Percentiles rank a stretch among this genome's conserved stretches.
phyloP scores from a whole-genome alignment of 768 basidiomycete species.

The Lepiota venenata region DNA sequence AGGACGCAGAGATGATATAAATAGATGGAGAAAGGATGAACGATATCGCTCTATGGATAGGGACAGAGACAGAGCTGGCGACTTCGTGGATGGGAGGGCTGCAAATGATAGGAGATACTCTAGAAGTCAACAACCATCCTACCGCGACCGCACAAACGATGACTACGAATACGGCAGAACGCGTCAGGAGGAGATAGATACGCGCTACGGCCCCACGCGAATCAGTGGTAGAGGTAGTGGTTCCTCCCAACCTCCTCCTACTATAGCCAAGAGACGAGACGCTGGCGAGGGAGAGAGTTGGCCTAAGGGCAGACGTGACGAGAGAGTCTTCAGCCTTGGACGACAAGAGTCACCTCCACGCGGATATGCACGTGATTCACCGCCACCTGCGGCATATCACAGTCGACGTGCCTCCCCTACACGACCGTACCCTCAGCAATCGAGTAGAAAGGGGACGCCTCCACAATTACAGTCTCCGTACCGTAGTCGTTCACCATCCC shows the following conservation, averaged over 20 bases:
- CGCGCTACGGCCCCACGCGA: background rate
- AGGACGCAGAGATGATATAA: constrained; percentile 12
- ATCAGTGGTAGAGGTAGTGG: constrained; percentile 10
- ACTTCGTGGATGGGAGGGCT: constrained; percentile 15
- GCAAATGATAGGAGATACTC: constrained; percentile 13
- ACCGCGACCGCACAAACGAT: constrained; percentile 7
- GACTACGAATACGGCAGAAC: constrained; percentile 22
- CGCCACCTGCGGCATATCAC: background rate
- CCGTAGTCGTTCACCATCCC: constrained; percentile 1
- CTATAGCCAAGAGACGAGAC: constrained; percentile 16
- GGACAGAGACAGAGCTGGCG: constrained; percentile 12
- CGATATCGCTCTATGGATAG: background rate
- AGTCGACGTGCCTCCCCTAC: constrained; percentile 7
- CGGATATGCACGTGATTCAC: constrained; percentile 1
- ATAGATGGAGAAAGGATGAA: constrained; percentile 16
- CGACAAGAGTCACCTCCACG: constrained; percentile 3
- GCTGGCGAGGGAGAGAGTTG: background rate
- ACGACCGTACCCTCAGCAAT: background rate
- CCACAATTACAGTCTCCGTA: constrained; percentile 3
- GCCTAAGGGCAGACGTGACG: background rate
- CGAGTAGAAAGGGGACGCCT: background rate
- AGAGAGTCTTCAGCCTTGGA: constrained; percentile 1
- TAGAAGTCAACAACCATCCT: background rate
- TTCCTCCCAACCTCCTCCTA: constrained; percentile 24
- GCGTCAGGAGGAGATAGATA: constrained; percentile 11